Evolutionary conservation across 148 eudicot genomes (phyloP).

Genomic region (Chenopodium berlandieri): DNA sequence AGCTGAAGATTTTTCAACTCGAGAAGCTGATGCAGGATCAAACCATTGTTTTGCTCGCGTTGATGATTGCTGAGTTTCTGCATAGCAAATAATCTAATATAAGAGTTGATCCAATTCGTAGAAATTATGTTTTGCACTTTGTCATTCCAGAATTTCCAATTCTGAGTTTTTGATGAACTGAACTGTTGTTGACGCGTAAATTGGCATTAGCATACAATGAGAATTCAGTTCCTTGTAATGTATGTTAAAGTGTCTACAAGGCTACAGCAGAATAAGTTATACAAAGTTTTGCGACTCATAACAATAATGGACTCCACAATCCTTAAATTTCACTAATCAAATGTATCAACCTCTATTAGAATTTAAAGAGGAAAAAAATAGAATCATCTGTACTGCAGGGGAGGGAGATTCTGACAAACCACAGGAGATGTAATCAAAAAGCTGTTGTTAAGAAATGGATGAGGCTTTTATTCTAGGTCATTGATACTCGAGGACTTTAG

Average conservation of each 20-base stretch:
- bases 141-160: background rate
- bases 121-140: background rate
- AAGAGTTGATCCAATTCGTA: background rate
- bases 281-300: background rate
- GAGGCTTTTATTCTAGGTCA: background rate
- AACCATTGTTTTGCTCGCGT: constrained; percentile 28
- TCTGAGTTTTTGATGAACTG: background rate
- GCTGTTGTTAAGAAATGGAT: no score
- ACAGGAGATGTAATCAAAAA: background rate
- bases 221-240: background rate
- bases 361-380: background rate
- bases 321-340: background rate
- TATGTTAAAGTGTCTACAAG: background rate
- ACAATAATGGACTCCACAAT: background rate
- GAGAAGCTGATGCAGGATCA: constrained; percentile 60
- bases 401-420: background rate
- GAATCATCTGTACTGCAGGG: background rate
- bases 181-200: background rate
- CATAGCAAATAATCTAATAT: constrained; percentile 1
- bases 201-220: background rate
- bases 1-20: constrained; percentile 62
- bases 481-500: no score
- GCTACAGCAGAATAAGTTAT: background rate
- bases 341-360: background rate
- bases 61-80: constrained; percentile 32